Evolutionary conservation across 306 rosid species (phyloP).

Genomic region (Pachyrhizus erosus): DNA sequence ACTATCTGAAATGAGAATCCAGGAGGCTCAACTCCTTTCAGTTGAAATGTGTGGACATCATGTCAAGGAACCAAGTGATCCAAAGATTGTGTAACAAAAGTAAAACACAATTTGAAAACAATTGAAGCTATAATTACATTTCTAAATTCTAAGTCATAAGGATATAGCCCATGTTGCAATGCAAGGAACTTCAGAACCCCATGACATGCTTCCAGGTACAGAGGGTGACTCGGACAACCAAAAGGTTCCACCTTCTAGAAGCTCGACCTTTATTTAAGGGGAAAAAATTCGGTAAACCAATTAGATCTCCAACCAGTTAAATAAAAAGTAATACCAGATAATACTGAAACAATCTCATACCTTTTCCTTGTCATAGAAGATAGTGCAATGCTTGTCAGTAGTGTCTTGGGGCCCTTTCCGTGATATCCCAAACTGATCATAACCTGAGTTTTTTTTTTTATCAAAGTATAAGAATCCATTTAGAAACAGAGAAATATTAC

Average conservation of each 20-base stretch:
- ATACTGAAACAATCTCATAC: slow-evolving; percentile 46
- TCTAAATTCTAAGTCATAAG: slow-evolving; percentile 52
- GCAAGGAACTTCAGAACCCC: slow-evolving; percentile 94
- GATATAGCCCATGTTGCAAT: slow-evolving; percentile 99
- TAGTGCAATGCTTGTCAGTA: slow-evolving; percentile 90
- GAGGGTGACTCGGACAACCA: slow-evolving; percentile 99
- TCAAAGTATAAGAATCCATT: slow-evolving; percentile 32
- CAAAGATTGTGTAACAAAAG: slow-evolving; percentile 29
- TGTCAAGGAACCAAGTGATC: slow-evolving; percentile 74
- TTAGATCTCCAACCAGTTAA: neutral
- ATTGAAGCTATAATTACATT: slow-evolving; percentile 15
- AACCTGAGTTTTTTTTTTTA: slow-evolving; percentile 60
- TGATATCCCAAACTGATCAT: slow-evolving; percentile 91
- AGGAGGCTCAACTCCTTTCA: slow-evolving; percentile 96
- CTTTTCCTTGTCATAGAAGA: slow-evolving; percentile 92
- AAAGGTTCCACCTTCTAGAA: slow-evolving; percentile 97
- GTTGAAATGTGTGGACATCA: slow-evolving; percentile 98
- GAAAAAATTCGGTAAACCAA: neutral
- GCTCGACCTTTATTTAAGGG: slow-evolving; percentile 74
- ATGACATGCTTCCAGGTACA: slow-evolving; percentile 96
- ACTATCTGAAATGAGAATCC: slow-evolving; percentile 97
- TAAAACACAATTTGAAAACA: slow-evolving; percentile 36
- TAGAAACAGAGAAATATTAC: slow-evolving; percentile 34
- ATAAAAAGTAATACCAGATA: slow-evolving; percentile 25
- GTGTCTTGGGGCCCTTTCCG: slow-evolving; percentile 85